These are phyloP conservation scores for Fusarium sp. DNA, from an alignment of 2,329 filamentous ascomycete species.

Conservation along the genomic window DNA sequence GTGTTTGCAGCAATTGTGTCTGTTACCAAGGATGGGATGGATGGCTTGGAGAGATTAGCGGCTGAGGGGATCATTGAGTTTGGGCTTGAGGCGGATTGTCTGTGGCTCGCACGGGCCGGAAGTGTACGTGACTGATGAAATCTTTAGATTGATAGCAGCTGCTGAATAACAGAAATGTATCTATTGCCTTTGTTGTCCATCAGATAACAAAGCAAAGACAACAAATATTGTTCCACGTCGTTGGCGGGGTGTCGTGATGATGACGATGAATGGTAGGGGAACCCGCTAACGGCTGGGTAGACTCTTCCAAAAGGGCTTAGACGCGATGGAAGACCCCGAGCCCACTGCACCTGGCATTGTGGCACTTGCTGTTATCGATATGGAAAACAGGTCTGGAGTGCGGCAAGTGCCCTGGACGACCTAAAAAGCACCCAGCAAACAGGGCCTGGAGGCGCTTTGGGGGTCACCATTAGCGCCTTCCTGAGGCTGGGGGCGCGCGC, in stretches of 20 bases:
- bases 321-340: constrained; percentile 1
- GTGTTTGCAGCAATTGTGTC: constrained; percentile 37
- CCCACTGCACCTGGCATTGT: not conserved
- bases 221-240: constrained; percentile 6
- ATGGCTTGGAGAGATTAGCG: constrained; percentile 19
- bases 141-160: not conserved
- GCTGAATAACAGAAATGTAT: not conserved
- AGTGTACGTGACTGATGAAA: not conserved
- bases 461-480: not conserved
- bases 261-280: constrained; percentile 3
- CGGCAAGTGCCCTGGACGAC: not conserved
- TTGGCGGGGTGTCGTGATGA: constrained; percentile 9
- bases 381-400: not conserved
- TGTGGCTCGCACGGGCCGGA: constrained; percentile 20
- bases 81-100: not conserved
- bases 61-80: constrained; percentile 19
- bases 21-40: not conserved
- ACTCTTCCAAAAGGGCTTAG: constrained; percentile 20
- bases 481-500: not conserved
- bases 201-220: not conserved
- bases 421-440: constrained; percentile 2
- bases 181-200: not conserved
- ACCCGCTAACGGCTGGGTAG: not conserved
- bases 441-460: not conserved
- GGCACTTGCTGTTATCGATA: constrained; percentile 29